Conservation (phyloP, 1,139 yeast species). For the Geotrichum bryndzae region DNA sequence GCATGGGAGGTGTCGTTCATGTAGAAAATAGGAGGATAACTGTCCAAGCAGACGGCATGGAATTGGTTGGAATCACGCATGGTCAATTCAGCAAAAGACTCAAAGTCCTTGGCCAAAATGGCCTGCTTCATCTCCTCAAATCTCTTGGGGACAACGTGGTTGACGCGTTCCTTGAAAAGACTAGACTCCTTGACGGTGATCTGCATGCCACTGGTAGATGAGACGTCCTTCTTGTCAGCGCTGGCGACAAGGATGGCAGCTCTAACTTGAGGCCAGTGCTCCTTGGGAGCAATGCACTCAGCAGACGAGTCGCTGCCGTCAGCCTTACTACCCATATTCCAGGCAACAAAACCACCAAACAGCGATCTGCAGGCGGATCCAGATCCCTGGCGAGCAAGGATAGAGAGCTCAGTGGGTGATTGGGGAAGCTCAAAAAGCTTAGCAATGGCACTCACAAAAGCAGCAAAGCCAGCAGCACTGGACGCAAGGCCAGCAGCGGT, state of each 20-base stretch:
- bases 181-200: constrained; percentile 84
- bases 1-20: constrained; percentile 91
- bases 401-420: constrained; percentile 75
- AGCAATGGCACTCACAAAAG: constrained; percentile 82
- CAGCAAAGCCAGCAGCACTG: constrained; percentile 97
- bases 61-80: constrained; percentile 96
- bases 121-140: constrained; percentile 76
- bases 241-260: constrained; percentile 90
- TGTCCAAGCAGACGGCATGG: constrained; percentile 94
- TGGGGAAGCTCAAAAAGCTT: constrained; percentile 74
- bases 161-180: constrained; percentile 71
- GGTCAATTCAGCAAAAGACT: constrained; percentile 77
- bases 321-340: constrained; percentile 82
- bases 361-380: constrained; percentile 97
- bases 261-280: constrained; percentile 88
- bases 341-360: constrained; percentile 96
- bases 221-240: constrained; percentile 89
- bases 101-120: constrained; percentile 65
- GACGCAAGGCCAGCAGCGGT: constrained; percentile 98
- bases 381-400: constrained; percentile 94
- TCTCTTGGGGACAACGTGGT: constrained; percentile 76
- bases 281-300: constrained; percentile 75
- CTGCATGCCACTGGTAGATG: constrained; percentile 96
- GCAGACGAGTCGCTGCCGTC: constrained; percentile 92
- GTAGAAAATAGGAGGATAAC: constrained; percentile 92